A percentile compares a stretch with the other conserved stretches of the same genome.
Evolutionary conservation across 169 alveolate genomes (phyloP).

Genomic region (Plasmodium vinckei): DNA sequence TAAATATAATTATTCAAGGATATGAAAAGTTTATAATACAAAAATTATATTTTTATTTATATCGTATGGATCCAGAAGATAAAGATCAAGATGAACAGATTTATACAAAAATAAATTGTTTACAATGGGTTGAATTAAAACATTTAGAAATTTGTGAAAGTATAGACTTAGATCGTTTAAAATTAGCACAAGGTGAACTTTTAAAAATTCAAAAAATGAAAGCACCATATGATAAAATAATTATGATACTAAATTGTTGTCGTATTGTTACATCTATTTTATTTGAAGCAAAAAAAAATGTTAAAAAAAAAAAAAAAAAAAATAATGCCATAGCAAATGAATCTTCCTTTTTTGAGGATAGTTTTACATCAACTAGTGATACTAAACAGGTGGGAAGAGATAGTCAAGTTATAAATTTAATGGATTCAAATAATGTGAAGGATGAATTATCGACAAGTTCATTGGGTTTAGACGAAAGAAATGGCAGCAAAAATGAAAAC

Average conservation of each 20-base stretch:
- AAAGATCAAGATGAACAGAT: constrained; percentile 81
- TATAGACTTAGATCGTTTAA: constrained; percentile 28
- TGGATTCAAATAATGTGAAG: too few relatives aligned
- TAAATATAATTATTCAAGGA: constrained; percentile 42
- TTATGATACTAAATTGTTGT: constrained; percentile 82
- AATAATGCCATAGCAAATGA: background rate
- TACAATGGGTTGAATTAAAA: constrained; percentile 82
- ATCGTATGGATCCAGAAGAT: constrained; percentile 81
- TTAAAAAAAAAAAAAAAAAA: background rate
- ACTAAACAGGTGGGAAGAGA: too few relatives aligned
- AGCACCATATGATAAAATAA: constrained; percentile 86
- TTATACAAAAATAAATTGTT: constrained; percentile 79
- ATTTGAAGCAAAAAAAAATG: constrained; percentile 70
- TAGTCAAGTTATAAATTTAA: too few relatives aligned
- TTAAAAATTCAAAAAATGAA: constrained; percentile 65
- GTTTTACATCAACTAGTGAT: too few relatives aligned
- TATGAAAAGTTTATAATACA: constrained; percentile 76
- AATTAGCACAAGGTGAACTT: constrained; percentile 51
- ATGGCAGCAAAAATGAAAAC: background rate
- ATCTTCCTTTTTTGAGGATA: too few relatives aligned
- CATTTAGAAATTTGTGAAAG: constrained; percentile 78
- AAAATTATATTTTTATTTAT: constrained; percentile 77
- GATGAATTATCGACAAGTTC: too few relatives aligned
- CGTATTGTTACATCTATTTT: constrained; percentile 80
- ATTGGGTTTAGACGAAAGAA: too few relatives aligned